Evolutionary conservation across 78 protist species (phyloP).

Genomic region (Dictyostelium firmibasis): DNA sequence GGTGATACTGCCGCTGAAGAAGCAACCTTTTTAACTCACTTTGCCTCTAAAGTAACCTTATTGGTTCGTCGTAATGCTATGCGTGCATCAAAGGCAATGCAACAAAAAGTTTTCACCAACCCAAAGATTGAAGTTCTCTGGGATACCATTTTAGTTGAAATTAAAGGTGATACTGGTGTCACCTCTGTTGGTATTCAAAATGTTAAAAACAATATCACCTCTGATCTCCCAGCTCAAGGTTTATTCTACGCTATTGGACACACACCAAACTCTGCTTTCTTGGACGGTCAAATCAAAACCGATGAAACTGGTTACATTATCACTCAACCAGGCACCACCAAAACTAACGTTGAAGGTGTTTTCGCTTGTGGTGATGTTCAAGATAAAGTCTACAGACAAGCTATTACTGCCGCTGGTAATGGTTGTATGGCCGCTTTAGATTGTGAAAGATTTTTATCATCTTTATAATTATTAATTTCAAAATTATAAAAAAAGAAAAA

Average conservation of each 20-base stretch:
- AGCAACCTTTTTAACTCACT: constrained; percentile 89
- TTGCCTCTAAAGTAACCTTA: constrained; percentile 71
- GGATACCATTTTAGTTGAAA: constrained; percentile 75
- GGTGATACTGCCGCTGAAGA: constrained; percentile 95
- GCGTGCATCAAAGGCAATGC: constrained; percentile 93
- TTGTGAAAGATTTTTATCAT: constrained; percentile 78
- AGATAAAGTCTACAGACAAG: constrained; percentile 93
- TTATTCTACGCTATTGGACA: constrained; percentile 96
- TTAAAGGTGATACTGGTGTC: constrained; percentile 75
- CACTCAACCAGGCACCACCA: constrained; percentile 62
- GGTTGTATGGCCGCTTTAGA: constrained; percentile 96
- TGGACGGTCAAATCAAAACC: constrained; percentile 76
- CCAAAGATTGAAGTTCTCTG: constrained; percentile 83
- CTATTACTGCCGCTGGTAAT: constrained; percentile 94
- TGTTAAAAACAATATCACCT: not conserved
- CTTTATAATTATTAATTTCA: not conserved
- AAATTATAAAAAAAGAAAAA: no score
- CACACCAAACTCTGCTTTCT: constrained; percentile 89
- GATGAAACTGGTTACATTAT: constrained; percentile 90
- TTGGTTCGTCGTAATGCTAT: constrained; percentile 87
- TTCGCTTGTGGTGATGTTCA: constrained; percentile 94
- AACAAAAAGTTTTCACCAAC: constrained; percentile 52
- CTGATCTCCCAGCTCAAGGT: constrained; percentile 57
- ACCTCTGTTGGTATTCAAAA: constrained; percentile 4
- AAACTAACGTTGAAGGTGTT: constrained; percentile 91